Conservation (phyloP, 2,329 filamentous ascomycete genomes). For the Neofusicoccum parvum region DNA sequence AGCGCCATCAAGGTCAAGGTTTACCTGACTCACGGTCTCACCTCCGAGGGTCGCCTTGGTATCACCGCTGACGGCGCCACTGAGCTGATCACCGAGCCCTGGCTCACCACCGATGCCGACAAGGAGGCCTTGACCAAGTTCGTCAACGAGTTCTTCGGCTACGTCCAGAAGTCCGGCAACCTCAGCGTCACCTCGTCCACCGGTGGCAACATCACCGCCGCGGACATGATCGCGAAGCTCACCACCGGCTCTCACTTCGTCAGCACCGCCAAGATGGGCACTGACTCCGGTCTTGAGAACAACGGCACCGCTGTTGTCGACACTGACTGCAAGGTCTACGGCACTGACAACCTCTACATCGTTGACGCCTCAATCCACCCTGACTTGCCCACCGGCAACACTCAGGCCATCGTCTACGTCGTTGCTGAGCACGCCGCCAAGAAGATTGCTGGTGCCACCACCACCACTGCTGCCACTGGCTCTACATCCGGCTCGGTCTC, state of each 20-base stretch:
- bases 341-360: slow-evolving; percentile 35
- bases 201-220: slow-evolving; percentile 45
- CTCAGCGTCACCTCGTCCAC: slow-evolving; percentile 41
- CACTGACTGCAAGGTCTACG: slow-evolving; percentile 62
- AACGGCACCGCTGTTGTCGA: slow-evolving; percentile 64
- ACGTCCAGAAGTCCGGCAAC: slow-evolving; percentile 34
- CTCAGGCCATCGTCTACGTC: slow-evolving; percentile 65
- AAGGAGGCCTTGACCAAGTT: slow-evolving; percentile 47
- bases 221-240: slow-evolving; percentile 33
- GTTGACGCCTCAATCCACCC: slow-evolving; percentile 71
- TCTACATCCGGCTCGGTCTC: not conserved
- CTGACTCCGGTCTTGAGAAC: slow-evolving; percentile 54
- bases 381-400: slow-evolving; percentile 69
- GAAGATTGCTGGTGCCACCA: slow-evolving; percentile 49
- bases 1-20: slow-evolving; percentile 40
- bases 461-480: slow-evolving; percentile 12
- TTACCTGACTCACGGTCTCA: slow-evolving; percentile 27
- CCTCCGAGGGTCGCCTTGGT: slow-evolving; percentile 29
- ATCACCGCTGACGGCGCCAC: slow-evolving; percentile 41
- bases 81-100: slow-evolving; percentile 51
- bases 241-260: slow-evolving; percentile 39
- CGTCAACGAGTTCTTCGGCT: slow-evolving; percentile 47
- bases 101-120: slow-evolving; percentile 52
- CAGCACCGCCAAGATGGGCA: slow-evolving; percentile 51
- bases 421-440: slow-evolving; percentile 63